A percentile compares a stretch with the other conserved stretches of the same genome.
Conservation (phyloP, 2,329 filamentous ascomycete genomes). For the Fusarium tupiense region DNA sequence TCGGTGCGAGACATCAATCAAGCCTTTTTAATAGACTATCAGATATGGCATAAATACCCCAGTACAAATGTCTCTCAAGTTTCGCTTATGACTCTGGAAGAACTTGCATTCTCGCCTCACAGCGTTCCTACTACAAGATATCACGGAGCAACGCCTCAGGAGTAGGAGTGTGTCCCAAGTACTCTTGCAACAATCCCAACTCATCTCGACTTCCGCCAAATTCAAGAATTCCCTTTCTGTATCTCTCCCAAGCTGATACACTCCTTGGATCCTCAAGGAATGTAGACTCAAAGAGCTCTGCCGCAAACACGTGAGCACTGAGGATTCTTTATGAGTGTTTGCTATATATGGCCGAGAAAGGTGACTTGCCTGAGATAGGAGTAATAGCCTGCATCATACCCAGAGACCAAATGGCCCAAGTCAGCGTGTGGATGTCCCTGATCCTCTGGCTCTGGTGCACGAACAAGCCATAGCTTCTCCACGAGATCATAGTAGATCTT, state of each 20-base stretch:
- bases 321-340: not conserved
- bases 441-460: not conserved
- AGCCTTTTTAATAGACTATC: not conserved
- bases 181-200: not conserved
- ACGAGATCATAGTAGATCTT: not conserved
- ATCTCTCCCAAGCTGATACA: not conserved
- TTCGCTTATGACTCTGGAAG: not conserved
- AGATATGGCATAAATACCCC: not conserved
- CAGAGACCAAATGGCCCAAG: not conserved
- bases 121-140: not conserved
- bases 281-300: not conserved
- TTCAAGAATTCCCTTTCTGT: not conserved
- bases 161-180: not conserved
- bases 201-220: not conserved
- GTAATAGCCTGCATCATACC: not conserved
- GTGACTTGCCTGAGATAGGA: not conserved
- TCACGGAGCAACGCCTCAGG: not conserved
- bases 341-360: fast-evolving
- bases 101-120: not conserved
- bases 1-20: not conserved
- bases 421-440: not conserved
- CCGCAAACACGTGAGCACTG: not conserved
- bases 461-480: not conserved
- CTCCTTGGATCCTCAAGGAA: not conserved
- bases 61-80: not conserved